Base-by-base conservation (phyloP, 176 grass and related monocot genomes). In the Chrysopogon serrulatus region DNA sequence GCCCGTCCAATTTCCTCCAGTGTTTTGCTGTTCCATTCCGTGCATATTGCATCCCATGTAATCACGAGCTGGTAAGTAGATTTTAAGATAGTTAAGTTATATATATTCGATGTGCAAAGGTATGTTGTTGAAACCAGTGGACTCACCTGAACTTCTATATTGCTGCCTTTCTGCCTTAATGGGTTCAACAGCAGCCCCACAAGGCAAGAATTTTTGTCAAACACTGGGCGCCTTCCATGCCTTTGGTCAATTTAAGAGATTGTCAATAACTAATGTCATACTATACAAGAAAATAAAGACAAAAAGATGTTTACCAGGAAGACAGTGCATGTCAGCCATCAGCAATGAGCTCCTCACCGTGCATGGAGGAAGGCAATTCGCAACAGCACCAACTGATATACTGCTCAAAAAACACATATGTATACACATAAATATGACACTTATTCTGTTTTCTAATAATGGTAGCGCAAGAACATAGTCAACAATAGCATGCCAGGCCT, bases 181-280 rank as follows among this genome's bases (percentile, higher is more conserved):
- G 95, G 95, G 53, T 82, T 77, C 82, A 88, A 95, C 61, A 98
- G 76, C 85, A 98, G 85, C 17, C 95, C 95, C 72, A 90, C 72
- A 74, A 98, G 91, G 78, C 60, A 85, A 86, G 82, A 82, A 48
- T 90, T 77, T 86, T 75, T 87, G 69, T 95, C 91, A 78, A 98
- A 93, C 73, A 95, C 95, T 76, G 93, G 92, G 89, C 87, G 33
- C 95, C 95, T 91, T 98, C 92, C 95, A 92, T 98, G 84, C 95
- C 95, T 98, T 81, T 78, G 72, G 0, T 81, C 54, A 73, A 70
- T 86, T 88, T 66, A 51, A 79, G 77, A 82, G 37, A 33, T 79
- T 32, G 79, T 89, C 68, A 84, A 71, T 44, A 82, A 19, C 77
- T 66, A 73, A 75, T 88, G 42, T 68, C 67, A 67, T 63, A 77